Percentiles rank a stretch among this genome's conserved stretches.
Conservation (phyloP, 2,329 filamentous ascomycete genomes). For the Pseudogymnoascus sp. region DNA sequence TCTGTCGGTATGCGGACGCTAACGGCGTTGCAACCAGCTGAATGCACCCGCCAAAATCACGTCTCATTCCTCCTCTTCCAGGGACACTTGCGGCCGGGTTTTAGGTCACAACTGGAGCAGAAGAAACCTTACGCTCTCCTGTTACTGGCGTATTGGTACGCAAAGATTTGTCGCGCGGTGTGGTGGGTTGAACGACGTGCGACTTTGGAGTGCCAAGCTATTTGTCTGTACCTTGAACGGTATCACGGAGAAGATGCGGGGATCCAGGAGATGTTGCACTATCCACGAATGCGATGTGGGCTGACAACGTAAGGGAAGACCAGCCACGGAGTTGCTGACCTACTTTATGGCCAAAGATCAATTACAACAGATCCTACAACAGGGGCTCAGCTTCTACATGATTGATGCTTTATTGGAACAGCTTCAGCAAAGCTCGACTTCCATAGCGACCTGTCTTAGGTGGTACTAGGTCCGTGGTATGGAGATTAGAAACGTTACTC, state of each 20-base stretch:
- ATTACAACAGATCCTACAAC: too few relatives aligned
- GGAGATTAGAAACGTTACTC: too few relatives aligned
- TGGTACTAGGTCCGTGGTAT: too few relatives aligned
- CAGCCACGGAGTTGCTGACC: not conserved
- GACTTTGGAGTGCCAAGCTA: constrained; percentile 41
- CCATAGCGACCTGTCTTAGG: too few relatives aligned
- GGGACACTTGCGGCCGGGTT: constrained; percentile 37
- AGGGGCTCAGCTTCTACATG: too few relatives aligned
- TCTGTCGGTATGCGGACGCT: constrained; percentile 12
- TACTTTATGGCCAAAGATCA: not conserved
- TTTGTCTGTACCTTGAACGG: constrained; percentile 37
- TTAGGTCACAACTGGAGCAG: constrained; percentile 36
- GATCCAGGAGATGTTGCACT: constrained; percentile 16
- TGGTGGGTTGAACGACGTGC: constrained; percentile 45
- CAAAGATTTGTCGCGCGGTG: constrained; percentile 35
- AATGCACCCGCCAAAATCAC: constrained; percentile 33
- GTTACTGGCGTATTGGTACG: constrained; percentile 50
- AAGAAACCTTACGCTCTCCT: constrained; percentile 49
- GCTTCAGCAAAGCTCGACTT: too few relatives aligned
- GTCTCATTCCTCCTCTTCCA: constrained; percentile 42
- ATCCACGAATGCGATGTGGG: constrained; percentile 13
- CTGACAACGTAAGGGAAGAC: too few relatives aligned
- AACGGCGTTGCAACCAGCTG: constrained; percentile 10
- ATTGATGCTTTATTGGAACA: too few relatives aligned
- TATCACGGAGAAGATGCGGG: constrained; percentile 20